Percentiles rank a stretch among this genome's conserved stretches.
Evolutionary conservation across 2,329 filamentous ascomycete genomes (phyloP).

Genomic region (Zymoseptoria ardabiliae): DNA sequence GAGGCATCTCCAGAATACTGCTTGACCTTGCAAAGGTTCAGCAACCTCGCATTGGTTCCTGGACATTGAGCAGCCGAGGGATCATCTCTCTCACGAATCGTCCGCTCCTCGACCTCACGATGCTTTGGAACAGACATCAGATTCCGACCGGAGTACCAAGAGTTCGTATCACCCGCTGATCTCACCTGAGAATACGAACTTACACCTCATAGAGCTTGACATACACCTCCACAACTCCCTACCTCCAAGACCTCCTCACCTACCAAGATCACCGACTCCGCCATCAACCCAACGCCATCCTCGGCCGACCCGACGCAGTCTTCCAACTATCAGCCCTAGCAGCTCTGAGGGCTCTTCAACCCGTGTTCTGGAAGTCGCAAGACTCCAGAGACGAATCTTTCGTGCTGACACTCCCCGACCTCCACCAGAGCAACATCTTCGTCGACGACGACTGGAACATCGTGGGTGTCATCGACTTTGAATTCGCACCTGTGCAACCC

Average conservation of each 20-base stretch:
- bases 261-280: constrained; percentile 10
- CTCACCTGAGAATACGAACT: too few species aligned
- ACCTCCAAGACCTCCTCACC: constrained; percentile 7
- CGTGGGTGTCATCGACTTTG: constrained; percentile 30
- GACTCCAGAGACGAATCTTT: constrained; percentile 6
- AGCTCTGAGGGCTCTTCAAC: constrained; percentile 3
- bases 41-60: constrained; percentile 16
- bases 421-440: constrained; percentile 36
- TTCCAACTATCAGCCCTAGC: constrained; percentile 9
- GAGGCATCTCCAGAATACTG: constrained; percentile 9
- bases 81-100: constrained; percentile 15
- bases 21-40: constrained; percentile 13
- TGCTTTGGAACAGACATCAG: constrained; percentile 5
- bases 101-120: constrained; percentile 8
- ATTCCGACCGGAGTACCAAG: constrained; percentile 8
- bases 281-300: constrained; percentile 13
- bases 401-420: constrained; percentile 30
- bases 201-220: constrained; percentile 4
- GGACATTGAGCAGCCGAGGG: constrained; percentile 12
- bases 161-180: neutral
- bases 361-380: neutral
- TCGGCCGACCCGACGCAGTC: constrained; percentile 6
- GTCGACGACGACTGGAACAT: constrained; percentile 32
- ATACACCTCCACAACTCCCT: constrained; percentile 8
- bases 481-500: constrained; percentile 30